Evolutionary conservation across 2,329 filamentous ascomycete species (phyloP).

Genomic region (Fusarium haematococcum): DNA sequence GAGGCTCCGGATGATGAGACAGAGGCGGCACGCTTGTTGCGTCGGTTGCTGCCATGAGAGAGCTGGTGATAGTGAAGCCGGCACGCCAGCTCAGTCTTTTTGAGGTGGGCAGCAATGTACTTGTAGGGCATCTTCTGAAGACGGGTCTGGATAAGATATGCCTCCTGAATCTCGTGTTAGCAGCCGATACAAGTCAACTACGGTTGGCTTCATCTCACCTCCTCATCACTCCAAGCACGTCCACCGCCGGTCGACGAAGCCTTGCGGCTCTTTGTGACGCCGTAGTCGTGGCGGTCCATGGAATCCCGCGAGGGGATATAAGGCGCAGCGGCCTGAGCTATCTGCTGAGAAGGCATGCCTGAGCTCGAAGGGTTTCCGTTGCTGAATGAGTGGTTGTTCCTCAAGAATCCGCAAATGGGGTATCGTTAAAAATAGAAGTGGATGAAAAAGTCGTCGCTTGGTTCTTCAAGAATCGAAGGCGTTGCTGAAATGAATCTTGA

Average conservation of each 20-base stretch:
- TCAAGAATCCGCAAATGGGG: constrained; percentile 35
- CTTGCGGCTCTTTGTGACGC: constrained; percentile 75
- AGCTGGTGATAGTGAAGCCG: constrained; percentile 90
- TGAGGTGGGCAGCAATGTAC: constrained; percentile 85
- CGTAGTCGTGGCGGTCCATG: constrained; percentile 69
- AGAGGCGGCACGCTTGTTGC: constrained; percentile 81
- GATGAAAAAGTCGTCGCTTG: constrained; percentile 30
- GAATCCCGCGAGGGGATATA: constrained; percentile 66
- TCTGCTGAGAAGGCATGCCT: constrained; percentile 64
- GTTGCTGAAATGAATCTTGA: constrained; percentile 30
- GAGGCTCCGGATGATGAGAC: constrained; percentile 74
- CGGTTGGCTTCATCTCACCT: constrained; percentile 63
- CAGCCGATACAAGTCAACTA: neutral
- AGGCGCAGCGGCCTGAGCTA: constrained; percentile 56
- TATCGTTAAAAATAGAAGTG: constrained; percentile 31
- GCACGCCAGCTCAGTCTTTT: constrained; percentile 90
- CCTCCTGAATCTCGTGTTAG: constrained; percentile 67
- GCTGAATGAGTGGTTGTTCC: constrained; percentile 28
- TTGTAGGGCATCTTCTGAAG: constrained; percentile 93
- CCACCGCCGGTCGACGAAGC: constrained; percentile 78
- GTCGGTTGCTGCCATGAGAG: constrained; percentile 83
- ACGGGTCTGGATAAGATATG: constrained; percentile 85
- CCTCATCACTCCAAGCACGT: constrained; percentile 86
- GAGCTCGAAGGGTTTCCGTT: constrained; percentile 31
- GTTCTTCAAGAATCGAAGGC: constrained; percentile 29